These are phyloP conservation scores for Russula sp. DNA, from an alignment of 768 basidiomycete species.

Conservation along the genomic window DNA sequence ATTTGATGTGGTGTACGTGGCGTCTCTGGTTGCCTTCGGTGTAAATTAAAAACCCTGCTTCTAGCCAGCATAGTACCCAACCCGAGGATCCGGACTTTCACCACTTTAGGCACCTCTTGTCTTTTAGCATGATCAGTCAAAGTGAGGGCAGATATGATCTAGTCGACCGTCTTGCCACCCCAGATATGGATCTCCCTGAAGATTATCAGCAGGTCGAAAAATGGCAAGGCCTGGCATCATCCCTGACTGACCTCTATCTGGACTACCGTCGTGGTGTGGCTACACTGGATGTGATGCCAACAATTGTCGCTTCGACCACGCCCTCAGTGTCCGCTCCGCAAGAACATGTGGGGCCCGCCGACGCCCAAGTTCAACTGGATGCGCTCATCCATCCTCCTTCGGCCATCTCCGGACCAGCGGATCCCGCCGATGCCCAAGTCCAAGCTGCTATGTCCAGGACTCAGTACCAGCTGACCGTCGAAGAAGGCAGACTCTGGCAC, in stretches of 20 bases:
- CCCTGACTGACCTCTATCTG: slow-evolving; percentile 20
- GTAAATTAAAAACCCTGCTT: neutral
- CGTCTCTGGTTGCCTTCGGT: neutral
- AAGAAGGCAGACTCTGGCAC: slow-evolving; percentile 30
- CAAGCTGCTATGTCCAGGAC: slow-evolving; percentile 26
- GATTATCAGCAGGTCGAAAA: slow-evolving; percentile 2
- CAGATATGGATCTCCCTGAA: slow-evolving; percentile 13
- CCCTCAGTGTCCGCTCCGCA: slow-evolving; percentile 5
- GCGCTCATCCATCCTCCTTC: neutral
- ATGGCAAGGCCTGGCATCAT: slow-evolving; percentile 12
- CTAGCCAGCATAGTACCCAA: neutral
- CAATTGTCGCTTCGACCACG: slow-evolving; percentile 26
- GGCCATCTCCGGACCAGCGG: neutral
- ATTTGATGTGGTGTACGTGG: slow-evolving; percentile 9
- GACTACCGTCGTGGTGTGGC: slow-evolving; percentile 45
- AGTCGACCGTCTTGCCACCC: slow-evolving; percentile 10
- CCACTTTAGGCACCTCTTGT: neutral
- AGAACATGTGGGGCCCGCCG: neutral
- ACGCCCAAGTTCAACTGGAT: slow-evolving; percentile 3
- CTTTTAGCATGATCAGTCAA: slow-evolving; percentile 2
- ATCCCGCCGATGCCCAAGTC: slow-evolving; percentile 9
- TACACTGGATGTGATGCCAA: slow-evolving; percentile 39
- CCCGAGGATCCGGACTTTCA: slow-evolving; percentile 6
- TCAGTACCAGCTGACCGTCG: slow-evolving; percentile 26
- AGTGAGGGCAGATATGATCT: slow-evolving; percentile 47